Conservation (phyloP, 1,284 basidiomycete genomes). For the Salmacisia buchloeana region DNA sequence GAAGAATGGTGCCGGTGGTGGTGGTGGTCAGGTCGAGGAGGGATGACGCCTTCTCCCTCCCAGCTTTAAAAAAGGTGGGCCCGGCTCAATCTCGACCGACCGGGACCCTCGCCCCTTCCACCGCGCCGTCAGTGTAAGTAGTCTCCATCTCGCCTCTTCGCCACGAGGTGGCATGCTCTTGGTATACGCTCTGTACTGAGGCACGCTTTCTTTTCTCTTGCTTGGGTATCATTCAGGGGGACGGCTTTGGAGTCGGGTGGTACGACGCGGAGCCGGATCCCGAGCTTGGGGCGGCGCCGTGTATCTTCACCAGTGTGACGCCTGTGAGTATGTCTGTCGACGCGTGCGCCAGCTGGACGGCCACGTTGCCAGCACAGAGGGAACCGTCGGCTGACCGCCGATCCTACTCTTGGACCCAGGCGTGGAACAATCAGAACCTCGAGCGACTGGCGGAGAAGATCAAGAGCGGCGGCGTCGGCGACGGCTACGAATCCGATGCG, state of each 20-base stretch:
- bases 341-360: too few species aligned
- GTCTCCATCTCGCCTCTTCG: background rate
- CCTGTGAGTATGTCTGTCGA: too few species aligned
- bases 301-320: slow-evolving; percentile 93
- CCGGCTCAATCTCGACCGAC: too few species aligned
- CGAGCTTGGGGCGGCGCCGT: slow-evolving; percentile 57
- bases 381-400: background rate
- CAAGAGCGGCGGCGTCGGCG: too few species aligned
- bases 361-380: background rate
- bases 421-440: slow-evolving; percentile 47
- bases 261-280: slow-evolving; percentile 44
- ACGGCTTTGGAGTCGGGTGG: slow-evolving; percentile 92
- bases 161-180: too few species aligned
- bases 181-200: too few species aligned
- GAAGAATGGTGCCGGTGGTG: too few species aligned
- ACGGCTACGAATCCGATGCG: too few species aligned
- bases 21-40: too few species aligned
- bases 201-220: background rate
- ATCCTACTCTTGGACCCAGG: slow-evolving; percentile 4
- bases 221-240: slow-evolving; percentile 58
- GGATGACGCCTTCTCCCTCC: too few species aligned
- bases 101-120: too few species aligned
- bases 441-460: slow-evolving; percentile 46
- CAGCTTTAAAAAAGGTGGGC: too few species aligned
- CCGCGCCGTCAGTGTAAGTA: slow-evolving; percentile 42